phyloP scores from a whole-genome alignment of 148 eudicot species.

The Polygonum aviculare region DNA sequence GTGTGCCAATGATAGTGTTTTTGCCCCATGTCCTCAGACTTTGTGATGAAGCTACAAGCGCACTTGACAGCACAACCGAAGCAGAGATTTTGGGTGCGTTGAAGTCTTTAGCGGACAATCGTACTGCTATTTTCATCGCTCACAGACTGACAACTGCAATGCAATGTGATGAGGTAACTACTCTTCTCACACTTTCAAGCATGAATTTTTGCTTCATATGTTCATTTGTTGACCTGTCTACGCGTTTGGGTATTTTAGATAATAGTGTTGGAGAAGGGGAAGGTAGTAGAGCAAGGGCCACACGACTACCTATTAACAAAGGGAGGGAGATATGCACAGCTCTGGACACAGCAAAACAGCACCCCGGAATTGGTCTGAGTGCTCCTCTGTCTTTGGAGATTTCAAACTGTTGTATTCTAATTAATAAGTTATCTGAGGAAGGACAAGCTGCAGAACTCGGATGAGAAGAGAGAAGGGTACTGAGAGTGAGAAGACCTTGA shows the following conservation, averaged over 20 bases:
- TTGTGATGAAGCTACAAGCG: slow-evolving; percentile 98
- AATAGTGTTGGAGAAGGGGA: slow-evolving; percentile 81
- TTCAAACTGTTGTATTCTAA: neutral
- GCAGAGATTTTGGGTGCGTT: slow-evolving; percentile 85
- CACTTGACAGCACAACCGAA: slow-evolving; percentile 94
- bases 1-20: neutral
- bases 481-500: neutral
- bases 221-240: neutral
- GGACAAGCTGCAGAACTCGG: neutral
- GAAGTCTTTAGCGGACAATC: slow-evolving; percentile 70
- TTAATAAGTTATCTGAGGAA: neutral
- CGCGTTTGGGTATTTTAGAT: slow-evolving; percentile 36
- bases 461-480: neutral
- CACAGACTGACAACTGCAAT: slow-evolving; percentile 98
- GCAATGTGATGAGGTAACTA: slow-evolving; percentile 86
- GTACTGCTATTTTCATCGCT: slow-evolving; percentile 83
- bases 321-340: slow-evolving; percentile 84
- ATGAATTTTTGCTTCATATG: neutral
- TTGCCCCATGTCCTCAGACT: slow-evolving; percentile 34
- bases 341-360: slow-evolving; percentile 91
- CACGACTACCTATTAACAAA: slow-evolving; percentile 67
- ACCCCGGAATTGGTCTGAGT: slow-evolving; percentile 10
- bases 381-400: neutral
- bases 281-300: slow-evolving; percentile 92
- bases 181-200: neutral